Base-by-base conservation (phyloP, 257 asterid genomes). In the Buddleja alternifolia region DNA sequence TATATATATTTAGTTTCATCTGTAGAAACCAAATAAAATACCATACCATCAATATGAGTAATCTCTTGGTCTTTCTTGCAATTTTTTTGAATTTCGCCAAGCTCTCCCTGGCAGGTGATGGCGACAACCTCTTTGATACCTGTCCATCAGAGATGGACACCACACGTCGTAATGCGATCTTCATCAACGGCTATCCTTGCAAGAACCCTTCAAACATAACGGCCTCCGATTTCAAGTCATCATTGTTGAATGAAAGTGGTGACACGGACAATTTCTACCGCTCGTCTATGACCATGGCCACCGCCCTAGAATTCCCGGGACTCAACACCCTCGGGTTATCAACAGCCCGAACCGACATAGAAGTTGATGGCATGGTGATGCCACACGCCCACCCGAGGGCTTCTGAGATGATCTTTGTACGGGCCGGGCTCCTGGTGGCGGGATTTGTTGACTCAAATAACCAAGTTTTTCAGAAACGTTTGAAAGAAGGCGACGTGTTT, bases 311-410 rank as follows among this genome's bases (percentile, higher is more conserved):
- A 61, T 84, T 85, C 45, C 86, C 93, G 14, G 97, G 95, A 2
- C 87, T 90, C 6, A 90, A 90, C 85, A 86, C 92, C 0, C 86
- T 88, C 0, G 90, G 93, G 7, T 58, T 90, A 23, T 86, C 97
- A 0, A 80, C 77, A 0, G 86, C 86, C 8, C 80, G 95, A 52
- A 81, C 75, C 0, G 95, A 90, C 73, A 60, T 90, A 4, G 93
- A 87, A 7, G 76, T 73, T 1, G 95, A 90, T 23, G 97, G 97
- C n/a, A 4, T 70, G 57, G 88, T 90, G 55, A 3, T 37, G 62
- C 92, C 89, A 11, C 92, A 83, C 61, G 64, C 84, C 6, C 89
- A 86, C 64, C 89, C 92, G 19, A 71, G 97, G 62, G 94, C 97
- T 23, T 76, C 92, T 0, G 97, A 90, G 88, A 75, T 90, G 83